Evolutionary conservation across 1,284 basidiomycete genomes (phyloP).

Genomic region (Tylopilus sp.): DNA sequence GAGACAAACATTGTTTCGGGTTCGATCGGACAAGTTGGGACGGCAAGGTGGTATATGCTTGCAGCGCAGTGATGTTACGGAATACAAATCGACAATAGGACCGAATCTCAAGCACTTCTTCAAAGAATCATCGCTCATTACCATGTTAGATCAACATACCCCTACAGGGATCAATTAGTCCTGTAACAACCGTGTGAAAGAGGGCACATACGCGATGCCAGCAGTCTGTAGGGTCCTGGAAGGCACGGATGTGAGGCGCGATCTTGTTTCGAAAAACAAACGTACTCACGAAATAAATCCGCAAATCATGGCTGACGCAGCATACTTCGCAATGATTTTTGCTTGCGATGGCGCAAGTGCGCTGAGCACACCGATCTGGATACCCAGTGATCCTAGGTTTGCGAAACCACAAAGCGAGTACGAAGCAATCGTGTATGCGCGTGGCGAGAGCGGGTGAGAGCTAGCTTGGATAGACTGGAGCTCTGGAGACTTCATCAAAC

Average conservation of each 20-base stretch:
- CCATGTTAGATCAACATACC: conserved; percentile 45
- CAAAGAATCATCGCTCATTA: background rate
- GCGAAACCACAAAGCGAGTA: conserved; percentile 89
- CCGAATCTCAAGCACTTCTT: background rate
- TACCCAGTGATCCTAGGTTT: conserved; percentile 81
- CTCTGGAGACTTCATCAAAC: conserved; percentile 27
- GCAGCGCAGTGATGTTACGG: background rate
- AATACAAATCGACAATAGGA: background rate
- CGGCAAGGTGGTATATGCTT: background rate
- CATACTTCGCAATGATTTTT: conserved; percentile 67
- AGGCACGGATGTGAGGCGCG: background rate
- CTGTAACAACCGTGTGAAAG: conserved; percentile 1
- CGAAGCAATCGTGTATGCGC: conserved; percentile 72
- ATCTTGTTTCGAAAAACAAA: background rate
- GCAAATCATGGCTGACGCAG: conserved; percentile 74
- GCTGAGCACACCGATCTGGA: conserved; percentile 84
- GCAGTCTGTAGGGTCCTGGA: conserved; percentile 61
- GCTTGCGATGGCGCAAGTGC: conserved; percentile 76
- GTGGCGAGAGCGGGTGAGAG: conserved; percentile 56
- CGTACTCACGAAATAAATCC: conserved; percentile 58
- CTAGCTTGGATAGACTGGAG: conserved; percentile 50
- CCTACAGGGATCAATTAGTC: conserved; percentile 29
- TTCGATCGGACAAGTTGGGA: background rate
- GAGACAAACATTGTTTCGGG: background rate
- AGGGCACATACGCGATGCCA: conserved; percentile 55